Conservation (phyloP, 768 basidiomycete species). For the Pholiota molesta region DNA sequence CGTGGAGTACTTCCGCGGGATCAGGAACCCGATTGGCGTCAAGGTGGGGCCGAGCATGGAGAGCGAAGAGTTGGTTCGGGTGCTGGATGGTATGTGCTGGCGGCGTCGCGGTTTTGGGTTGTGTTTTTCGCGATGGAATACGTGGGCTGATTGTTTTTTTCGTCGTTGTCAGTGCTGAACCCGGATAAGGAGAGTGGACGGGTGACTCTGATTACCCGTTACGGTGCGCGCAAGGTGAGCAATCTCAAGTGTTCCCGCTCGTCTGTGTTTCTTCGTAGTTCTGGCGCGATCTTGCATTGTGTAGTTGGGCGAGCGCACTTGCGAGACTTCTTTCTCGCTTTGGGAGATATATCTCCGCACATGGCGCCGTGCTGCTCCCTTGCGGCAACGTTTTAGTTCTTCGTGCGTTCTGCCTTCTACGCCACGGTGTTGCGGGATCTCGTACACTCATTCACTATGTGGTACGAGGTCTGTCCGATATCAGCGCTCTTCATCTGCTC, state of each 20-base stretch:
- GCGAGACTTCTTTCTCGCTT: not conserved
- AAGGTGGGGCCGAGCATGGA: conserved; percentile 94
- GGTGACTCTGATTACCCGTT: conserved; percentile 90
- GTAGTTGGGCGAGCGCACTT: not conserved
- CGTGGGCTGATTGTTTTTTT: conserved; percentile 25
- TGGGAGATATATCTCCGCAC: not conserved
- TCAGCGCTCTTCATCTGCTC: too few relatives aligned
- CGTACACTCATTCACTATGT: not conserved
- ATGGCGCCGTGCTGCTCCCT: too few relatives aligned
- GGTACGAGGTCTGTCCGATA: not conserved
- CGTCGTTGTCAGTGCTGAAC: conserved; percentile 71
- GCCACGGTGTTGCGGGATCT: not conserved
- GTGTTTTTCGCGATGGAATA: conserved; percentile 27
- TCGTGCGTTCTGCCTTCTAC: conserved; percentile 1
- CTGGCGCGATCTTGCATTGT: not conserved
- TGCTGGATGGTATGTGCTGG: conserved; percentile 70
- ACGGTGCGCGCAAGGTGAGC: conserved; percentile 83
- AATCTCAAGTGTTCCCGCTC: too few relatives aligned
- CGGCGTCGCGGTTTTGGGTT: too few relatives aligned
- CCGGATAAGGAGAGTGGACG: conserved; percentile 80
- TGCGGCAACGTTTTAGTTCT: not conserved
- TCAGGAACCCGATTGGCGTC: conserved; percentile 92
- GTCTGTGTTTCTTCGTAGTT: conserved; percentile 1
- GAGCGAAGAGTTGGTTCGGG: conserved; percentile 69
- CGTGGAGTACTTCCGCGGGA: conserved; percentile 92